These are phyloP conservation scores for Naganishia friedmannii DNA, from an alignment of 768 basidiomycete species.

Conservation along the genomic window DNA sequence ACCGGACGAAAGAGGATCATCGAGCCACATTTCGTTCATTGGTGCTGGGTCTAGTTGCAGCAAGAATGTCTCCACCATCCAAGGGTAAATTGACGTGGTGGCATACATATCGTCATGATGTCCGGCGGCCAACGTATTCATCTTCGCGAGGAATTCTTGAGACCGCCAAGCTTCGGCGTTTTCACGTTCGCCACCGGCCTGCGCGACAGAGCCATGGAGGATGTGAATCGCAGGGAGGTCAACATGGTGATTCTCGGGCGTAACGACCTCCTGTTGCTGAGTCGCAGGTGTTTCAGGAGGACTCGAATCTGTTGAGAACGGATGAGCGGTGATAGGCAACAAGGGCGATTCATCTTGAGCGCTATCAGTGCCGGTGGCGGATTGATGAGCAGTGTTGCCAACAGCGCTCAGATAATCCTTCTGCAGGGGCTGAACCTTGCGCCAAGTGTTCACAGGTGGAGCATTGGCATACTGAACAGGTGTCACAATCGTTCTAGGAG, in stretches of 20 bases:
- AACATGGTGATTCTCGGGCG: constrained; percentile 9
- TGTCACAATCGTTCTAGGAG: constrained; percentile 21
- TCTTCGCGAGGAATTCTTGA: background rate
- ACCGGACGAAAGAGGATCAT: constrained; percentile 16
- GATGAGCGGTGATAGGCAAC: constrained; percentile 31
- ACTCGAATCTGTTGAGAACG: constrained; percentile 30
- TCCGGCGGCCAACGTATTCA: background rate
- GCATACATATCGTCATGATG: background rate
- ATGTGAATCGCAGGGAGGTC: constrained; percentile 5
- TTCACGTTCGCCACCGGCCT: background rate
- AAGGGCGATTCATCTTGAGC: constrained; percentile 9
- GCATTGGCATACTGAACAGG: constrained; percentile 29
- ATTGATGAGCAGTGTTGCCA: background rate
- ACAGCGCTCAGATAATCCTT: background rate
- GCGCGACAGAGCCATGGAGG: background rate
- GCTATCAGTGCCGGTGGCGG: background rate
- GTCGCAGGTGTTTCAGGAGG: constrained; percentile 27
- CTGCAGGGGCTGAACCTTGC: constrained; percentile 35
- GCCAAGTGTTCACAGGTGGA: constrained; percentile 39
- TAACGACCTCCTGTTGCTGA: background rate
- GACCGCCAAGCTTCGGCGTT: background rate
- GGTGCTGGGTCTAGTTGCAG: background rate
- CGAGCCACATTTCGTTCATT: background rate
- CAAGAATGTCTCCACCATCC: constrained; percentile 19
- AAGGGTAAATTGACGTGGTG: background rate